phyloP scores from a whole-genome alignment of 192 early-diverging fungal species.

The Phlyctochytrium bullatum region DNA sequence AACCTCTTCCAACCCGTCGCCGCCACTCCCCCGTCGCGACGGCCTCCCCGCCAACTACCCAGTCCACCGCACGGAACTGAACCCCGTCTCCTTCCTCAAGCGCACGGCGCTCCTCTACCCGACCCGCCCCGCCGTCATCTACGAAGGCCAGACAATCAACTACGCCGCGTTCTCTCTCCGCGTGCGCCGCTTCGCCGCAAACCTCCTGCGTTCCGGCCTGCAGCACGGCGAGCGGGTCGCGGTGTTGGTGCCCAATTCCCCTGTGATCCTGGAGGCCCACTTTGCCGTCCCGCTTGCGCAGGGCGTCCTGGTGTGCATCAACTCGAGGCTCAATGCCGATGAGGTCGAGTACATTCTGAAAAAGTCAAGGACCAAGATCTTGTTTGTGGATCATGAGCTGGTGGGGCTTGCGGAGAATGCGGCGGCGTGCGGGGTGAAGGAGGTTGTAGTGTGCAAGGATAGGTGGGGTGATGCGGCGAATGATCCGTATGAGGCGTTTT shows the following conservation, averaged over 20 bases:
- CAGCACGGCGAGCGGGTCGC: slow-evolving; percentile 50
- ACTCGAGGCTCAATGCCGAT: slow-evolving; percentile 45
- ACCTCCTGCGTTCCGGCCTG: slow-evolving; percentile 37
- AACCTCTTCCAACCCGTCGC: not conserved
- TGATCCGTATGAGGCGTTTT: slow-evolving; percentile 51
- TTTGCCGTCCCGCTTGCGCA: slow-evolving; percentile 59
- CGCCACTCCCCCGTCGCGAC: not conserved
- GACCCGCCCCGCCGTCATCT: slow-evolving; percentile 44
- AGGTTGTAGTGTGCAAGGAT: slow-evolving; percentile 2
- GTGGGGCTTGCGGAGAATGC: slow-evolving; percentile 27
- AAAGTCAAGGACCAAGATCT: slow-evolving; percentile 44
- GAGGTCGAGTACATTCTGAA: slow-evolving; percentile 60
- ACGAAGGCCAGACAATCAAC: slow-evolving; percentile 29
- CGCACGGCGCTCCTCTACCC: slow-evolving; percentile 50
- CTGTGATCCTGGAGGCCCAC: slow-evolving; percentile 58
- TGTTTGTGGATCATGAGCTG: slow-evolving; percentile 52
- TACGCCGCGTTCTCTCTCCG: slow-evolving; percentile 50
- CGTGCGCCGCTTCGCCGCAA: slow-evolving; percentile 40
- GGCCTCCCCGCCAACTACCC: not conserved
- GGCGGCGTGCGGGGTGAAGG: slow-evolving; percentile 10
- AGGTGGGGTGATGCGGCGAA: slow-evolving; percentile 17
- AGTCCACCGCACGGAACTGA: slow-evolving; percentile 37
- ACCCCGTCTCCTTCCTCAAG: slow-evolving; percentile 54
- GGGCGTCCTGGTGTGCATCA: slow-evolving; percentile 56
- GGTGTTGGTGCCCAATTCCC: slow-evolving; percentile 53